Base-by-base conservation (phyloP, 768 basidiomycete species). In the Rhodotorula graminis region DNA sequence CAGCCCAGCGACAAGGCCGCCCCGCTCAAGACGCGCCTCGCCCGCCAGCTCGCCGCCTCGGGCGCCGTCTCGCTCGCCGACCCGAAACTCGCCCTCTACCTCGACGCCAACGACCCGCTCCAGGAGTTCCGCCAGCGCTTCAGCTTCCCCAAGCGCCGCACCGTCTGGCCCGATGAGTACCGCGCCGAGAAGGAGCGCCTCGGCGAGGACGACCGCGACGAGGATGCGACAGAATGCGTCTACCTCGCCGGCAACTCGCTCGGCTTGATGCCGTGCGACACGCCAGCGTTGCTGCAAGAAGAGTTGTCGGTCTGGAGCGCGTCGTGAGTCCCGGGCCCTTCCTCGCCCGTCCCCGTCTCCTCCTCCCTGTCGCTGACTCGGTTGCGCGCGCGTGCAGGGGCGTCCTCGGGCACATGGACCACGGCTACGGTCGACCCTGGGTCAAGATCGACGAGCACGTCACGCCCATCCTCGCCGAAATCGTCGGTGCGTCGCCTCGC, bases 201-300 rank as follows among this genome's bases (percentile, higher is more conserved):
- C 9, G 47, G 42, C 5, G 25, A 59, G 49, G 56, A 27, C 3
- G 70, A 61, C 27, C 3, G 44, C 37, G 52, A 57, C 33, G 81
- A 81, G 84, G 86, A 87, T 62, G 80, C 79, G 67, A 82, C 84
- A 67, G 52, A 65, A 3, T 88, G 87, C 80, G 87, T 88, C 47
- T 99, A 99, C 81, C 87, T 99, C 64, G 94, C 92, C 80, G 96
- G 96, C 47, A 98, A 99, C 83, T 97, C 93, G 37, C 86, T 98
- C 18, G 96, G 96, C 9, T 84, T 89, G 66, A 83, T 91, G 78
- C 86, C 90, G 57, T 91, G 88, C 80, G 84, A 86, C 50, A 90
- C 93, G 44, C 85, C 86, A 73, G 80, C 84, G 71, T 84, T 93
- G 57, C 83, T 98, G 25, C 83, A 89, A 73, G 87, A 95, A 81